phyloP scores from a whole-genome alignment of 768 basidiomycete genomes.

The Rhodotorula kratochvilovae region DNA sequence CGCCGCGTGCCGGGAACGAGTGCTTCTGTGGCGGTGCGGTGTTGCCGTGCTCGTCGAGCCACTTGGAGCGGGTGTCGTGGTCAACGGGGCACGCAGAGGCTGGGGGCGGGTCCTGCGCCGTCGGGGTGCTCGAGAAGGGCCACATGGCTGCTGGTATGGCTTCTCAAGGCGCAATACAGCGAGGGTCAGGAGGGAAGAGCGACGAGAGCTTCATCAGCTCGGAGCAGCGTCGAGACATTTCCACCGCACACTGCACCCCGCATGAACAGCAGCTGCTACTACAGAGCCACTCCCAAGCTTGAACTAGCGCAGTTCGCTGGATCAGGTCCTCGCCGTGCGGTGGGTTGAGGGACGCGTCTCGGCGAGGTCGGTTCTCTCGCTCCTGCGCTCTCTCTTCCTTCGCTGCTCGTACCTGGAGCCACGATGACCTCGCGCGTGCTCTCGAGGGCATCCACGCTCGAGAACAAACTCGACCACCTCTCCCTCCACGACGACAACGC shows the following conservation, averaged over 20 bases:
- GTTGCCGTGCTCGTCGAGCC: constrained; percentile 45
- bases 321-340: too few species aligned
- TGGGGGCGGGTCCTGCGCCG: not conserved
- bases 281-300: too few species aligned
- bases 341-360: too few species aligned
- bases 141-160: constrained; percentile 9
- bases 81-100: constrained; percentile 60
- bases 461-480: constrained; percentile 25
- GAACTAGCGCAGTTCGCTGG: too few species aligned
- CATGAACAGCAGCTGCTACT: too few species aligned
- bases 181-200: not conserved
- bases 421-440: constrained; percentile 21
- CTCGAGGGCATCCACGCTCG: constrained; percentile 14
- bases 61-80: constrained; percentile 55
- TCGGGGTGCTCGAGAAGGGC: constrained; percentile 18
- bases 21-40: constrained; percentile 16
- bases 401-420: not conserved
- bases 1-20: constrained; percentile 21
- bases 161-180: too few species aligned
- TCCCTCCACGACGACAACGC: constrained; percentile 11
- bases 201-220: not conserved
- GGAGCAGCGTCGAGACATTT: not conserved
- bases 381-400: not conserved
- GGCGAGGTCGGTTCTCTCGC: not conserved
- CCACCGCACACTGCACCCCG: too few species aligned